Evolutionary conservation across 108 stramenopile genomes (phyloP), one percentile per base, ranked within the genome.

Genomic region (Aurantiochytrium sp.): DNA sequence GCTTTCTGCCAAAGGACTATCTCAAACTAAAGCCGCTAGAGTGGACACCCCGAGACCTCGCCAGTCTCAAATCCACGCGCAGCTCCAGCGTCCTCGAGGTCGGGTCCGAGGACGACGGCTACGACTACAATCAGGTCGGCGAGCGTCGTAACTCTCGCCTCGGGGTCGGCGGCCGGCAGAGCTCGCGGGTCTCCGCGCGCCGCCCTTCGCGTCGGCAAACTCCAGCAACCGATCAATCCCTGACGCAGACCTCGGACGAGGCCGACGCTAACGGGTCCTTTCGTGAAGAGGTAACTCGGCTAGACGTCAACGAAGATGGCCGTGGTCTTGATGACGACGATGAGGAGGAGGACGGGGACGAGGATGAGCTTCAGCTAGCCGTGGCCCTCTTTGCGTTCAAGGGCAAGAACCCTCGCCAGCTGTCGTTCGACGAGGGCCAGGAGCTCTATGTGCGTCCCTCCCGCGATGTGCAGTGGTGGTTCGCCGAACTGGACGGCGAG

Each of bases 21-120:
- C 73, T 81, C 39, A 81, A 81, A 24, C 73, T 81, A 6, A 81
- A 81, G 39, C 73, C 73, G 6, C 42, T 81, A 12, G 73, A 81
- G 12, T 81, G 73, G 73, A 48, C 39, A 27, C 73, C 73, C 21
- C 39, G 45, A 37, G 73, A 81, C 12, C 39, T 81, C 19, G 39
- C 73, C n/a, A 81, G 42, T 81, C 45, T 81, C 8, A 41, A 48
- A 24, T n/a, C 45, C 17, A 48, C 42, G 19, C 42, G 73, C 39
- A 81, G 45, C 3, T 48, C 42, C 10, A 48, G 73, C 27, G 59
- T 34, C 10, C 59, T 65, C 10, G 59, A 65, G 22, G 59, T 65
- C 34, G 32, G 27, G 32, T 65, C 59, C 6, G 59, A 65, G 27
- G 59, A 65, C 32, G 59, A 27, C 15, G 59, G 1, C 34, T 8